These are phyloP conservation scores for Lantana camara DNA, from an alignment of 257 asterid genomes.

Conservation along the genomic window DNA sequence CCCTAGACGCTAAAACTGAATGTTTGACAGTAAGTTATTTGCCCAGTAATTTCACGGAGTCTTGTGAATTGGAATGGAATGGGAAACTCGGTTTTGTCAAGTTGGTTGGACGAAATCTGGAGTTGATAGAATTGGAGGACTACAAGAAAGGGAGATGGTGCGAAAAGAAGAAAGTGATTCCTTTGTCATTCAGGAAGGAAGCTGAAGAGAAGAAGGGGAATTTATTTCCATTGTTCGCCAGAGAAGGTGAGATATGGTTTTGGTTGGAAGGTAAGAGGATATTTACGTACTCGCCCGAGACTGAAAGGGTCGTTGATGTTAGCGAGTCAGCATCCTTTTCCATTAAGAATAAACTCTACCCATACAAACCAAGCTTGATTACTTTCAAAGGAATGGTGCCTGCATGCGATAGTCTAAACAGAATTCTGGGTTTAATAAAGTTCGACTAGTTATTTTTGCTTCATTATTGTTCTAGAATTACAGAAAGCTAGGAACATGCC, in stretches of 20 bases:
- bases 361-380: constrained; percentile 27
- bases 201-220: not conserved
- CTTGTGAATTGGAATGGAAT: constrained; percentile 22
- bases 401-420: too few relatives aligned
- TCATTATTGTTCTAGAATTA: too few relatives aligned
- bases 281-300: constrained; percentile 4
- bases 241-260: constrained; percentile 30
- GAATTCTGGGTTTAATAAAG: too few relatives aligned
- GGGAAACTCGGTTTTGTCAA: constrained; percentile 31
- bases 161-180: constrained; percentile 16
- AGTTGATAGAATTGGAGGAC: constrained; percentile 35
- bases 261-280: constrained; percentile 8
- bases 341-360: not conserved
- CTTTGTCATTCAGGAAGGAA: constrained; percentile 6
- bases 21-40: not conserved
- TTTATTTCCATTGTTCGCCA: constrained; percentile 15
- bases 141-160: constrained; percentile 13
- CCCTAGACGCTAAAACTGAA: constrained; percentile 39
- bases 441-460: too few relatives aligned
- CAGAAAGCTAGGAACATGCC: too few relatives aligned
- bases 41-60: not conserved
- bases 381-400: constrained; percentile 29
- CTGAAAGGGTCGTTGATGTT: not conserved
- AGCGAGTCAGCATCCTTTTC: not conserved
- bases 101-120: constrained; percentile 8